Evolutionary conservation across 2,329 filamentous ascomycete species (phyloP).

Genomic region (Arthrobotrys musiformis): DNA sequence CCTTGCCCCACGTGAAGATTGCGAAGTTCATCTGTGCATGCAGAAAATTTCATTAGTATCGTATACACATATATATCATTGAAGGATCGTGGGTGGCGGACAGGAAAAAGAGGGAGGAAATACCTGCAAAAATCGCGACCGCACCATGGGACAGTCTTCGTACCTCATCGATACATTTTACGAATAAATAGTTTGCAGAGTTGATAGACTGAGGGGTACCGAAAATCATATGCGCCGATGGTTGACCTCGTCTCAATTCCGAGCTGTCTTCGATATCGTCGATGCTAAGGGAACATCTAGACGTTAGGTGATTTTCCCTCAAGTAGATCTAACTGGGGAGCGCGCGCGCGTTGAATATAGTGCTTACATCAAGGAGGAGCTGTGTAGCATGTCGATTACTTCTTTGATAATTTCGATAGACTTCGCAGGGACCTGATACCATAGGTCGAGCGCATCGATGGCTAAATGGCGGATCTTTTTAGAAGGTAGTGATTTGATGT

Average conservation of each 20-base stretch:
- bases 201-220: constrained; percentile 16
- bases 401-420: no score
- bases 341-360: no score
- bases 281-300: not conserved
- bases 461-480: constrained; percentile 6
- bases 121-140: no score
- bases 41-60: not conserved
- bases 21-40: constrained; percentile 13
- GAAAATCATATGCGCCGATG: constrained; percentile 34
- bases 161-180: not conserved
- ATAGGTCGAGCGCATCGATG: constrained; percentile 12
- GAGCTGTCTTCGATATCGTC: constrained; percentile 39
- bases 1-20: constrained; percentile 25
- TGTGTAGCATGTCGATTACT: constrained; percentile 15
- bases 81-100: no score
- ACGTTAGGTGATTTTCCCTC: not conserved
- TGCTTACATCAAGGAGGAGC: constrained; percentile 19
- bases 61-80: no score
- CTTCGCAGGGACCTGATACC: no score
- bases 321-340: not conserved
- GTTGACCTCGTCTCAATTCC: constrained; percentile 4
- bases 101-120: no score
- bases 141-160: not conserved
- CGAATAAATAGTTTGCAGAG: constrained; percentile 16
- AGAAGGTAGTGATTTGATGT: constrained; percentile 10